A percentile compares a stretch with the other conserved stretches of the same genome.
Evolutionary conservation across 176 grass and related monocot genomes (phyloP).

Genomic region (Zoysia japonica): DNA sequence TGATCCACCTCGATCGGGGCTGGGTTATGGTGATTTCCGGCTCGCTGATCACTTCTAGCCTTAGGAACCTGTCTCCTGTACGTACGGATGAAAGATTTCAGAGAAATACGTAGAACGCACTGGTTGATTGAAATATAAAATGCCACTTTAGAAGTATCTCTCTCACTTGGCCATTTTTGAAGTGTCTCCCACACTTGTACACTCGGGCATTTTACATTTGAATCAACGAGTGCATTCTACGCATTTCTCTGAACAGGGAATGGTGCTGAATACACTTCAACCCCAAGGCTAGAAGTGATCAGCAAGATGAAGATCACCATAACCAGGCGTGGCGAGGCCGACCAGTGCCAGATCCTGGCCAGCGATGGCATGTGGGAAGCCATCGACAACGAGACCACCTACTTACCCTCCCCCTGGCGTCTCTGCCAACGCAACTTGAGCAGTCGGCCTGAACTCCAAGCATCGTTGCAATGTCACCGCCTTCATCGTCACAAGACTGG

Average conservation of each 20-base stretch:
- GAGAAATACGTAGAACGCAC: no score
- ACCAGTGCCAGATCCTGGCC: conserved; percentile 34
- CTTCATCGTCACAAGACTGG: conserved; percentile 56
- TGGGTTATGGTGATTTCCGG: conserved; percentile 61
- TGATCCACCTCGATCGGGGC: conserved; percentile 41
- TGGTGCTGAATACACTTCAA: neutral
- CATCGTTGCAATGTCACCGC: conserved; percentile 49
- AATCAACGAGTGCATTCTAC: no score
- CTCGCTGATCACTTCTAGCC: conserved; percentile 73
- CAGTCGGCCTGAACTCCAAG: conserved; percentile 24
- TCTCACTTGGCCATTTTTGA: no score
- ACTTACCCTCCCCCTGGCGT: no score
- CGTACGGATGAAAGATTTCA: neutral
- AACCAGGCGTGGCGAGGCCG: conserved; percentile 35
- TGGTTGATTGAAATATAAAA: no score
- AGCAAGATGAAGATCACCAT: conserved; percentile 62
- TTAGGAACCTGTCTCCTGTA: conserved; percentile 69
- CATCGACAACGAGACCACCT: no score
- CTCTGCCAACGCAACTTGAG: no score
- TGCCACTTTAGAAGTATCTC: no score
- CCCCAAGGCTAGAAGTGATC: conserved; percentile 71
- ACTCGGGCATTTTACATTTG: no score
- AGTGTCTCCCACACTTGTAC: no score
- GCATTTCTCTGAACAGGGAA: no score
- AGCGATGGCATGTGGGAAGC: no score